Conservation (phyloP, 2,329 filamentous ascomycete species). For the Aureobasidium zeae region DNA sequence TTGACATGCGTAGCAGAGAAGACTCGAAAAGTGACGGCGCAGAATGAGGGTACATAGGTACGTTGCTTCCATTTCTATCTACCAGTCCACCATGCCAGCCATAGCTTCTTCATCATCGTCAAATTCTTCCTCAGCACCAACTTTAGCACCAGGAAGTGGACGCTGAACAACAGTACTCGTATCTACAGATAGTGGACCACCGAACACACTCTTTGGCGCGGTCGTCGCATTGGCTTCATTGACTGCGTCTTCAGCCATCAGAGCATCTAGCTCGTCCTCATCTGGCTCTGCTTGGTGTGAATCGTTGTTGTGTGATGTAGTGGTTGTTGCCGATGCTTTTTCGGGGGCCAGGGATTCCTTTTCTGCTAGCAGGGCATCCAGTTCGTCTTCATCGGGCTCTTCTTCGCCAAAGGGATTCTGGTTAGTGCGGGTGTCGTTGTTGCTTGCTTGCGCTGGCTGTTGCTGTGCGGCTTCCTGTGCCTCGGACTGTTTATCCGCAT, state of each 20-base stretch:
- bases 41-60: too few species aligned
- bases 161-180: too few species aligned
- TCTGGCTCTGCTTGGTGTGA: conserved; percentile 31
- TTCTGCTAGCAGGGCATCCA: conserved; percentile 47
- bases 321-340: conserved; percentile 12
- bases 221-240: too few species aligned
- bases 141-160: background rate
- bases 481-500: conserved; percentile 1
- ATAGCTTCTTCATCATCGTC: conserved; percentile 60
- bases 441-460: too few species aligned
- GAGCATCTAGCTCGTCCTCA: conserved; percentile 45
- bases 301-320: background rate
- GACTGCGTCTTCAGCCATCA: conserved; percentile 38
- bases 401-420: conserved; percentile 24
- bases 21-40: too few species aligned
- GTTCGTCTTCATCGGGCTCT: conserved; percentile 42
- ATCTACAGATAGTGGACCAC: conserved; percentile 1
- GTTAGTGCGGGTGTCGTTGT: background rate
- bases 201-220: conserved; percentile 18
- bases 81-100: conserved; percentile 36
- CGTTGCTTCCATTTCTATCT: too few species aligned
- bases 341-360: too few species aligned
- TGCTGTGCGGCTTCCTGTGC: background rate
- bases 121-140: conserved; percentile 34
- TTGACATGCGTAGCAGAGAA: too few species aligned